Conservation (phyloP, 1,284 basidiomycete genomes). For the Leccinum solheimii region DNA sequence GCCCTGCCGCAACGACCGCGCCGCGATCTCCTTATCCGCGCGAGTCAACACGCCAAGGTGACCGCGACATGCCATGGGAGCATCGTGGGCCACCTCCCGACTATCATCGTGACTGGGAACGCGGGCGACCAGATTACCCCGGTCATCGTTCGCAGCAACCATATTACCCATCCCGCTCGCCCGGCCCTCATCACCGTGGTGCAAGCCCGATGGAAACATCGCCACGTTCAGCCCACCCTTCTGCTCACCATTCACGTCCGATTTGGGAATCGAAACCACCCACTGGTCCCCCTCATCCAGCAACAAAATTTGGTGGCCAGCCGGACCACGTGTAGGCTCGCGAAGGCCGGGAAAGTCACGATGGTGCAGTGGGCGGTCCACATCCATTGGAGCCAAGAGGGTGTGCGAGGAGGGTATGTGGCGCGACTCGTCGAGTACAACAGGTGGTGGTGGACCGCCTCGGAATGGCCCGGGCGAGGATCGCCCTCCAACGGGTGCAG, state of each 20-base stretch:
- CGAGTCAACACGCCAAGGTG: constrained; percentile 40
- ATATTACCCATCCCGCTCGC: constrained; percentile 33
- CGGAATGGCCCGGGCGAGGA: constrained; percentile 69
- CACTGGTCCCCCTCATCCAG: constrained; percentile 36
- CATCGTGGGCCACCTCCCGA: constrained; percentile 41
- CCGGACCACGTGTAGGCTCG: constrained; percentile 50
- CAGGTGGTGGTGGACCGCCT: constrained; percentile 76
- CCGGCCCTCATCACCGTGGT: constrained; percentile 32
- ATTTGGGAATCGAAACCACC: constrained; percentile 37
- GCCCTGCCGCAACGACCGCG: constrained; percentile 51
- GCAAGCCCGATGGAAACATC: constrained; percentile 51
- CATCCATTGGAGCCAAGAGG: constrained; percentile 81
- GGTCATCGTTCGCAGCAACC: constrained; percentile 36
- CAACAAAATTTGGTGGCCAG: constrained; percentile 55
- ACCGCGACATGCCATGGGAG: constrained; percentile 57
- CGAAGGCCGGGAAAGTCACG: constrained; percentile 55
- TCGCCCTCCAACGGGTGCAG: constrained; percentile 46
- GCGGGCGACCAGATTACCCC: constrained; percentile 51
- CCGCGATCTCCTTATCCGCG: constrained; percentile 58
- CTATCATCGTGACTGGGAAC: constrained; percentile 53
- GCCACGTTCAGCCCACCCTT: constrained; percentile 49
- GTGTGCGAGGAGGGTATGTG: constrained; percentile 60
- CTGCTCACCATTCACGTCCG: constrained; percentile 20
- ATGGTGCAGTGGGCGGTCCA: constrained; percentile 63
- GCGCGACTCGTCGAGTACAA: constrained; percentile 67